Conservation (phyloP, 805 yeast species). For the Starmerella stigmatis region DNA sequence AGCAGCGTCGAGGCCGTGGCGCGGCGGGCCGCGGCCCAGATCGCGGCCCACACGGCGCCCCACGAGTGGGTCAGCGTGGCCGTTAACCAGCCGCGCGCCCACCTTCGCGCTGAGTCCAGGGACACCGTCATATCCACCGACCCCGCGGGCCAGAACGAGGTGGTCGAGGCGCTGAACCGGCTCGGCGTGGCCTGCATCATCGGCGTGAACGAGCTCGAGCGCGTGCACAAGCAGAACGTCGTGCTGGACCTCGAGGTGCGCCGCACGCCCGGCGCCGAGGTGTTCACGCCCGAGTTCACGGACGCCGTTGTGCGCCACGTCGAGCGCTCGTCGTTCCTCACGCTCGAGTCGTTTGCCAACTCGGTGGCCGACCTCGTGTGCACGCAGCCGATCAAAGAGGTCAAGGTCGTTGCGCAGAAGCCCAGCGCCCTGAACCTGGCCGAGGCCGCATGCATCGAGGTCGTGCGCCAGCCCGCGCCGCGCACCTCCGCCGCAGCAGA, state of each 20-base stretch:
- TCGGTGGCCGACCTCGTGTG: constrained; percentile 53
- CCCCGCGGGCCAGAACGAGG: constrained; percentile 14
- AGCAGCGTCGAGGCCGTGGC: constrained; percentile 39
- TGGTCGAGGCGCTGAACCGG: constrained; percentile 24
- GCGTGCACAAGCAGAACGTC: constrained; percentile 71
- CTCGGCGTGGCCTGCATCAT: constrained; percentile 63
- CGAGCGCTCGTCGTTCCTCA: constrained; percentile 72
- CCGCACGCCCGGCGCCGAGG: constrained; percentile 26
- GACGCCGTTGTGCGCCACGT: constrained; percentile 43
- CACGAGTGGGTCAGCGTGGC: constrained; percentile 37
- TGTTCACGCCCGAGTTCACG: constrained; percentile 17
- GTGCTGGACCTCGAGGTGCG: constrained; percentile 44
- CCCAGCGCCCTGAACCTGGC: constrained; percentile 83
- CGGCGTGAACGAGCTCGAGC: constrained; percentile 87
- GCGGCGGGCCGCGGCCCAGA: constrained; percentile 37
- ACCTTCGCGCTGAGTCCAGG: constrained; percentile 46
- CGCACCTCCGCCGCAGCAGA: constrained; percentile 25
- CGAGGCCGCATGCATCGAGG: constrained; percentile 81
- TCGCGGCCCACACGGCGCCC: constrained; percentile 37
- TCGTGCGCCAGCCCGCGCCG: constrained; percentile 40
- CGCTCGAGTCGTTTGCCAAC: constrained; percentile 84
- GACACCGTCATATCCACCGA: constrained; percentile 33
- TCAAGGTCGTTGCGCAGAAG: constrained; percentile 59
- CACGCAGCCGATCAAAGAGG: constrained; percentile 34
- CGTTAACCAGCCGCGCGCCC: constrained; percentile 43